Evolutionary conservation across 1,139 yeast genomes (phyloP), one percentile per base, ranked within the genome.

Genomic region (Suhomyces bolitotheri): DNA sequence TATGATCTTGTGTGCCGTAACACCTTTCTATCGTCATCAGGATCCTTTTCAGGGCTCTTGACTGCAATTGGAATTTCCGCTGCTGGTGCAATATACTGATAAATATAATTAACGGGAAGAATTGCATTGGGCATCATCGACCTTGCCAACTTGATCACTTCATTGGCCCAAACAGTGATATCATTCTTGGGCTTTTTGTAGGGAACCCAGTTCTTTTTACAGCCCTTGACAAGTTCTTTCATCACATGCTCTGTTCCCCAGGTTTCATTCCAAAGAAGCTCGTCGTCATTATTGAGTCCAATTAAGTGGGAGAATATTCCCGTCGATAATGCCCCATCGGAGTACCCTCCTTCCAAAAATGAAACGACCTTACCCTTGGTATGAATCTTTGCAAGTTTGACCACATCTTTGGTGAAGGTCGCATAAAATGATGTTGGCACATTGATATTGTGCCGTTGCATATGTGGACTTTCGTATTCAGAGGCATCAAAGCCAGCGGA

Each of bases 401-500:
- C 78, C 2, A 84, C 81, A 54, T 86, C 96, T 29, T 73, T 71
- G 3, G 95, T 82, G 51, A 87, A 86, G 25, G 72, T 73, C 16
- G 86, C 73, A 56, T 82, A 87, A 56, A 87, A 87, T 17, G 82
- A 76, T 0, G 95, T 85, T 4, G 96, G 96, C 4, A 87, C 90
- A 47, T 82, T 81, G 22, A 83, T 87, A 0, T 82, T 82, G 53
- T 87, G 96, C 40, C 96, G 69, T 59, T 87, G 95, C 96, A 87
- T 87, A 40, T 81, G 78, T 14, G 79, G 78, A 40, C 82, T 81
- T 53, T 87, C 96, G 54, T 78, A 81, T 55, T 87, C 96, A 19
- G 88, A 82, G 2, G 95, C 95, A 61, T 87, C 96, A 56, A 87
- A 87, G 3, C 96, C 96, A 1, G 96, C 92, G 27, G 94, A 83